Evolutionary conservation across 164 flowering plant genomes (phyloP).

Genomic region (Nymphaea thermarum): DNA sequence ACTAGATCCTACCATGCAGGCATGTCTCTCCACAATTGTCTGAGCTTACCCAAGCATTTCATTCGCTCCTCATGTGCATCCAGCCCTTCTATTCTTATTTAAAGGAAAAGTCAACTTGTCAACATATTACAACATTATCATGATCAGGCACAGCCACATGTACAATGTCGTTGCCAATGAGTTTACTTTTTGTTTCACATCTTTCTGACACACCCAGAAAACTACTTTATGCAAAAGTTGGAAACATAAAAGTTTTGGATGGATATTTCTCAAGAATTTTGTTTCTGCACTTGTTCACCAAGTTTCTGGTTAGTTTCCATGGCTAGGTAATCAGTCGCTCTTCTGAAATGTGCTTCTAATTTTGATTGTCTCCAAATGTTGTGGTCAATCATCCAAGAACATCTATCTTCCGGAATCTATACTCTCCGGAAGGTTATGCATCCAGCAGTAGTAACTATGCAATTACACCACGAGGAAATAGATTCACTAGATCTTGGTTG

Average conservation of each 20-base stretch:
- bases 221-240: not conserved
- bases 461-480: not conserved
- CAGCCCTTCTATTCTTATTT: not conserved
- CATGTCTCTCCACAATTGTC: not conserved
- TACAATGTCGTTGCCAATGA: not conserved
- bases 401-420: too few species aligned
- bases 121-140: too few species aligned
- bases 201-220: not conserved
- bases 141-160: too few species aligned
- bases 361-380: too few species aligned
- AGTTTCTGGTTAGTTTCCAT: too few species aligned
- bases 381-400: too few species aligned
- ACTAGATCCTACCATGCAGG: not conserved
- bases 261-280: not conserved
- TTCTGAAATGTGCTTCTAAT: not conserved
- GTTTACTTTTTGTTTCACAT: not conserved
- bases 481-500: too few species aligned
- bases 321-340: not conserved
- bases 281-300: not conserved
- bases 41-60: not conserved
- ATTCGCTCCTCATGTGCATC: not conserved
- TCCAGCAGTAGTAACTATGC: too few species aligned
- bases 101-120: too few species aligned
- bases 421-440: too few species aligned
- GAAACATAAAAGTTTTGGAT: not conserved